Evolutionary conservation across 192 early-diverging fungal species (phyloP).

Genomic region (Bifiguratus adelaidae): DNA sequence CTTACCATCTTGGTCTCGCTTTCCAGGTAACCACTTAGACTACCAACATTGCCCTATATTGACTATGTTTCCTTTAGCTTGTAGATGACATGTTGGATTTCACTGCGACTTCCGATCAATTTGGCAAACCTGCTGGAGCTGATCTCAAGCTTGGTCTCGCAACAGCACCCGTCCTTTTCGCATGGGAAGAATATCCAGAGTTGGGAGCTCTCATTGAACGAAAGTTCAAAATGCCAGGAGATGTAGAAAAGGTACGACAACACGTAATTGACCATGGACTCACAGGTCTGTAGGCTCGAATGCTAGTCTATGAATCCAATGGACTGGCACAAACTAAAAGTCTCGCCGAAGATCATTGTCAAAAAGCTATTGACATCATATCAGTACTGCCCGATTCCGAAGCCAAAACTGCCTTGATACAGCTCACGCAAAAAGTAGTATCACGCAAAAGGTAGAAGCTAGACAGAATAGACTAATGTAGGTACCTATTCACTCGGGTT

Average conservation of each 20-base stretch:
- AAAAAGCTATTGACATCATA: slow-evolving; percentile 61
- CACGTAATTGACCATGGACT: not conserved
- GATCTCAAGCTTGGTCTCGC: slow-evolving; percentile 85
- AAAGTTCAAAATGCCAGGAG: slow-evolving; percentile 67
- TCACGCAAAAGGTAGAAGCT: slow-evolving; percentile 58
- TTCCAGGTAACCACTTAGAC: slow-evolving; percentile 80
- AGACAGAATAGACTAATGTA: too few species aligned
- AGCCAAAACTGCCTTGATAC: slow-evolving; percentile 67
- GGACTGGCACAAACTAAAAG: slow-evolving; percentile 68
- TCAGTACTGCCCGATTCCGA: slow-evolving; percentile 54
- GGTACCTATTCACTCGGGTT: too few species aligned
- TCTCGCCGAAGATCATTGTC: slow-evolving; percentile 66
- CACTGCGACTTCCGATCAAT: slow-evolving; percentile 52
- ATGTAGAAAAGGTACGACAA: slow-evolving; percentile 52
- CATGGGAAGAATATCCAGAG: slow-evolving; percentile 80
- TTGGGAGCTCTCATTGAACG: slow-evolving; percentile 78
- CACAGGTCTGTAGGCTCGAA: slow-evolving; percentile 44
- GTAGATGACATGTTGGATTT: slow-evolving; percentile 93
- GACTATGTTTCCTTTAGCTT: too few species aligned
- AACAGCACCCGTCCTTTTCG: slow-evolving; percentile 89
- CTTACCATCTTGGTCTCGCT: slow-evolving; percentile 82
- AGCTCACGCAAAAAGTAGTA: slow-evolving; percentile 71
- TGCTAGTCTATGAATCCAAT: slow-evolving; percentile 66
- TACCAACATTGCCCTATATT: too few species aligned
- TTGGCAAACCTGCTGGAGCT: slow-evolving; percentile 89